Evolutionary conservation across 2,329 filamentous ascomycete species (phyloP).

Genomic region (Lithohypha guttulata): DNA sequence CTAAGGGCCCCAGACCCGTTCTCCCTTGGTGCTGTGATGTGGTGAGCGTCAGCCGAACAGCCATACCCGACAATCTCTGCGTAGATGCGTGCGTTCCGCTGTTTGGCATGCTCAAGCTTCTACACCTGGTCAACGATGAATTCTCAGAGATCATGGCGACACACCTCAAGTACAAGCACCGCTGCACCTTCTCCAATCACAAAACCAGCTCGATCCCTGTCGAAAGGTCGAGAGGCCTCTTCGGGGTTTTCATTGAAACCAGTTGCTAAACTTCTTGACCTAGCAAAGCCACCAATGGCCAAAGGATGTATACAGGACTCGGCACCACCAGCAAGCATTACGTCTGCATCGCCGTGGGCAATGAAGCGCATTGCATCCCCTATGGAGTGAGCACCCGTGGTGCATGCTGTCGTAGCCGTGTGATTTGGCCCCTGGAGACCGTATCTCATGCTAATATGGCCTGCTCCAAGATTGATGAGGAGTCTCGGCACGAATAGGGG

Average conservation of each 20-base stretch:
- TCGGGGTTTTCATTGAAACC: conserved; percentile 62
- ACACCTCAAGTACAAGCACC: conserved; percentile 68
- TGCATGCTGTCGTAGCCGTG: conserved; percentile 86
- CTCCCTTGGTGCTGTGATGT: conserved; percentile 81
- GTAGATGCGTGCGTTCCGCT: conserved; percentile 69
- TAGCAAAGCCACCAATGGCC: conserved; percentile 80
- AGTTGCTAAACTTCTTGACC: conserved; percentile 79
- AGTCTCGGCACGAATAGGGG: conserved; percentile 88
- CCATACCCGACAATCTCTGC: conserved; percentile 86
- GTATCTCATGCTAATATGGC: conserved; percentile 87
- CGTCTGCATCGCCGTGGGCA: conserved; percentile 76
- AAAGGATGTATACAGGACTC: conserved; percentile 95
- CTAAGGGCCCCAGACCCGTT: conserved; percentile 71
- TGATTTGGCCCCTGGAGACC: conserved; percentile 83
- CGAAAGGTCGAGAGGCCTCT: conserved; percentile 75
- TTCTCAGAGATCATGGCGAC: conserved; percentile 4
- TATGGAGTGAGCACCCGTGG: conserved; percentile 87
- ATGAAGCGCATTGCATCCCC: conserved; percentile 92
- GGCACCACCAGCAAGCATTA: conserved; percentile 92
- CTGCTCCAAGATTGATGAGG: conserved; percentile 88
- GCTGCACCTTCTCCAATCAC: conserved; percentile 89
- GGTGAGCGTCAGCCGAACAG: conserved; percentile 78
- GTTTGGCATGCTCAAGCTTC: conserved; percentile 76
- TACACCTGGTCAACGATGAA: conserved; percentile 22
- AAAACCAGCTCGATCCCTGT: conserved; percentile 68